Conservation (phyloP, 371 early-diverging fungal species). For the Actinomucor elegans region DNA sequence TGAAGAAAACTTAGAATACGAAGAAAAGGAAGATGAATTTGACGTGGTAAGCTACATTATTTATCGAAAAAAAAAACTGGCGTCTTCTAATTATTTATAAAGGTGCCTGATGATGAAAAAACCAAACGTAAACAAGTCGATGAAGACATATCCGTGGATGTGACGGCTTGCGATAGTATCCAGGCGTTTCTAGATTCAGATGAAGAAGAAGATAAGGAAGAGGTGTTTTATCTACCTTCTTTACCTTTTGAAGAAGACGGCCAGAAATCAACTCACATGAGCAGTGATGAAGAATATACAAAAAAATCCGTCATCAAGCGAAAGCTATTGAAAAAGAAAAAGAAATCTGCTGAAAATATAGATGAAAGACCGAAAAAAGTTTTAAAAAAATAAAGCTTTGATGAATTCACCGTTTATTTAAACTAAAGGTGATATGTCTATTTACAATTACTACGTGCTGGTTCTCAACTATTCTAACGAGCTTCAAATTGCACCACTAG, state of each 20-base stretch:
- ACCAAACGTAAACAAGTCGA: constrained; percentile 51
- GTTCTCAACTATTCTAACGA: too few species aligned
- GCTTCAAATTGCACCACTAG: constrained; percentile 88
- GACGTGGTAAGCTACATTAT: constrained; percentile 59
- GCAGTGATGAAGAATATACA: constrained; percentile 17
- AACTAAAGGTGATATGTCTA: too few species aligned
- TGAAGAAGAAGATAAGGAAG: constrained; percentile 51
- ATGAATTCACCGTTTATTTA: too few species aligned
- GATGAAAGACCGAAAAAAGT: constrained; percentile 14
- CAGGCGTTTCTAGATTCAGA: constrained; percentile 70
- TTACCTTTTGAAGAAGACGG: constrained; percentile 16
- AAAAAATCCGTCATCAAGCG: constrained; percentile 5
- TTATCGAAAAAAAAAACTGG: neutral
- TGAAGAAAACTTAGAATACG: constrained; percentile 90
- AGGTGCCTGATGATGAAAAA: constrained; percentile 54
- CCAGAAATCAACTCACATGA: too few species aligned
- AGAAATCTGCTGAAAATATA: constrained; percentile 1
- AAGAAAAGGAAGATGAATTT: constrained; percentile 92
- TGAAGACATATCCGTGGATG: constrained; percentile 58
- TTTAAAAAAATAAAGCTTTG: constrained; percentile 17
- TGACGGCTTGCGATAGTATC: constrained; percentile 64
- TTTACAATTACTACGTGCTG: too few species aligned
- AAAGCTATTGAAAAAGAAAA: constrained; percentile 12
- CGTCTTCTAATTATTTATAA: neutral
- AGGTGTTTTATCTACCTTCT: constrained; percentile 35